Conservation (phyloP, 192 early-diverging fungal species). For the Linnemannia hyalina region DNA sequence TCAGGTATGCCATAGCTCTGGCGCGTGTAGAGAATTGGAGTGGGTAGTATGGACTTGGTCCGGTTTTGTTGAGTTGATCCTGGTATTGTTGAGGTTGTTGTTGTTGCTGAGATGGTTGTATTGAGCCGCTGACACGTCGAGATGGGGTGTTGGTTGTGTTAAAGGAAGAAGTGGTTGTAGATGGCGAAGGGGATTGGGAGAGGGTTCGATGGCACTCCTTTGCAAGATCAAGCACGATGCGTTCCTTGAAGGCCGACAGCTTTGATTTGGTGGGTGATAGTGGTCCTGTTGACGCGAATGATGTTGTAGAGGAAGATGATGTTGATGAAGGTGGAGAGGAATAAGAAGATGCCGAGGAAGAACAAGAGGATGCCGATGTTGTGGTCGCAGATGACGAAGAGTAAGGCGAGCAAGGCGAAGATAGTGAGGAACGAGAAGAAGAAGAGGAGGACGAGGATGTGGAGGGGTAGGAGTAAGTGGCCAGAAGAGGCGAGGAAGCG, state of each 20-base stretch:
- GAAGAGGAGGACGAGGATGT: background rate
- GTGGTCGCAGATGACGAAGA: background rate
- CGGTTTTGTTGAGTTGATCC: background rate
- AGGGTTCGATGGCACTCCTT: slow-evolving; percentile 26
- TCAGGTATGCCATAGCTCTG: slow-evolving; percentile 46
- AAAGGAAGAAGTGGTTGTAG: background rate
- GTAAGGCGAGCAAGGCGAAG: slow-evolving; percentile 1
- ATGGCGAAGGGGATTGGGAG: background rate
- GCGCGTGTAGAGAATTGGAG: slow-evolving; percentile 54
- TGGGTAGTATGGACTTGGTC: slow-evolving; percentile 23
- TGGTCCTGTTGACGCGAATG: background rate
- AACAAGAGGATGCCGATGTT: background rate
- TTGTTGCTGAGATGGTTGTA: background rate
- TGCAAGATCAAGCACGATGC: slow-evolving; percentile 41
- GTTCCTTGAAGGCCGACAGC: slow-evolving; percentile 27
- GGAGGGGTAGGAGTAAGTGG: slow-evolving; percentile 28
- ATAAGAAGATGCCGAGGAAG: background rate
- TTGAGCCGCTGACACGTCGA: background rate
- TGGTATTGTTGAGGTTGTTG: slow-evolving; percentile 19
- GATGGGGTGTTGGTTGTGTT: background rate
- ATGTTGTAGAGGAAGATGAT: background rate
- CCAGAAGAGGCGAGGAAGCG: slow-evolving; percentile 16
- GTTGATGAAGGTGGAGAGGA: background rate
- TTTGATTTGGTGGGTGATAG: slow-evolving; percentile 4
- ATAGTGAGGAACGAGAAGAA: background rate